Percentiles rank a stretch among this genome's conserved stretches.
phyloP scores from a whole-genome alignment of 441 rosid species.

The Eutrema salsugineum region DNA sequence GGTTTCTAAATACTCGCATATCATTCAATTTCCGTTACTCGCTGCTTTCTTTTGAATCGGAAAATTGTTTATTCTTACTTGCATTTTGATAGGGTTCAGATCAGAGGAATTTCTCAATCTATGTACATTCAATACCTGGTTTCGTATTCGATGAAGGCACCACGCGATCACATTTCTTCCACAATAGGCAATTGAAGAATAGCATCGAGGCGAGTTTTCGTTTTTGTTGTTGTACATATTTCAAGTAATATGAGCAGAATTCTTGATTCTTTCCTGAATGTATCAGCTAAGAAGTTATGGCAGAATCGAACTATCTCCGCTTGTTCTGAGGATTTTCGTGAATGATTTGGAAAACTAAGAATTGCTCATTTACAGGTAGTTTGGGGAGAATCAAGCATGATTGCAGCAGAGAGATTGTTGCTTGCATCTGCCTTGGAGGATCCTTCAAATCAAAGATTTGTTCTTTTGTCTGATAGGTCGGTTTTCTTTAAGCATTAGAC shows the following conservation, averaged over 20 bases:
- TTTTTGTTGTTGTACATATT: background rate
- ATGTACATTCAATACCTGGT: conserved; percentile 78
- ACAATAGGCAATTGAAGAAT: conserved; percentile 62
- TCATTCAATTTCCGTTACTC: background rate
- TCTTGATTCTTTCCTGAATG: too few species aligned
- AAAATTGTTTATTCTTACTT: background rate
- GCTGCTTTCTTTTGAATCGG: background rate
- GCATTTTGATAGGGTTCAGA: conserved; percentile 50
- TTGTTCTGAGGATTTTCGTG: background rate
- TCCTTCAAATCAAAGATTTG: conserved; percentile 84
- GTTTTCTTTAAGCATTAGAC: background rate
- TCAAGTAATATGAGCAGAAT: too few species aligned
- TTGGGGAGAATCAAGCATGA: conserved; percentile 96
- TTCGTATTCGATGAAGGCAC: conserved; percentile 68
- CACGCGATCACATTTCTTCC: conserved; percentile 67
- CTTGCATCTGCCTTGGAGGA: conserved; percentile 72
- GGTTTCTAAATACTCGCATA: conserved; percentile 35
- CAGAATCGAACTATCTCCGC: background rate
- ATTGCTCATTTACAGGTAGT: conserved; percentile 43
- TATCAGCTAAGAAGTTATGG: too few species aligned
- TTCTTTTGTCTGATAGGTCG: conserved; percentile 93
- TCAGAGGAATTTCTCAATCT: conserved; percentile 61
- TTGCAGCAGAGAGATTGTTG: conserved; percentile 83
- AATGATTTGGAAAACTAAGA: background rate
- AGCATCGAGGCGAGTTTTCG: conserved; percentile 52